Base-by-base conservation (phyloP, 495 filamentous ascomycete species). In the Penicillium parvum region DNA sequence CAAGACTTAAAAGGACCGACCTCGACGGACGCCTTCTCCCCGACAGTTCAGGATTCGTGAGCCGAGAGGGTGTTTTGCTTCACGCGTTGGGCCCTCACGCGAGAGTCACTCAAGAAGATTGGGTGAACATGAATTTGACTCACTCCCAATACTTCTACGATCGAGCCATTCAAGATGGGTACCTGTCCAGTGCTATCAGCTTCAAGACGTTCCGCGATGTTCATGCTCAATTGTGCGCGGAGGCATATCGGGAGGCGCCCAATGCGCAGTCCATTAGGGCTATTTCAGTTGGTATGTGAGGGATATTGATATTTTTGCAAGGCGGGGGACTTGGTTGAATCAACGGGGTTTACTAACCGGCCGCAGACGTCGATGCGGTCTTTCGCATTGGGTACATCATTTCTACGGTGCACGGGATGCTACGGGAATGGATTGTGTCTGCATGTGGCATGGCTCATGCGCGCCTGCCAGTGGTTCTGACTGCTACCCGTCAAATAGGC, bases 401-500 rank as follows among this genome's bases (percentile, higher is more conserved):
- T 18, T 22, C 20, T 15, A 3, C 16, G 3, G 14, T 15, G 7
- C 25, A 45, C 42, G 15, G 0, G 0, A 2, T 1, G 0, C 12
- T 66, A 12, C n/a, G 12, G 1, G 45, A 49, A 47, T 71, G 65
- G 65, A 15, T 56, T 7, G 10, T 47, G 5, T 28, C 40, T 0
- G 21, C 63, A 1, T 57, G 58, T 43, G 57, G 57, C 7, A 40
- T 38, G n/a, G 67, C 65, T n/a, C 46, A 52, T 7, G 55, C 56
- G 6, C 26, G 35, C 3, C 19, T 53, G 1, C 17, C 58, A 0
- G 4, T 49, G 7, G 34, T 53, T 9, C 23, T 52, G 14, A 28
- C 32, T 12, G 55, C 54, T 5, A 30, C 32, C 5, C 34, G 43
- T 7, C 42, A 39, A 1, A 40, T 64, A 2, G 22, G 11, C 4